Evolutionary conservation across 495 filamentous ascomycete genomes (phyloP).

Genomic region (Zalerion maritima): DNA sequence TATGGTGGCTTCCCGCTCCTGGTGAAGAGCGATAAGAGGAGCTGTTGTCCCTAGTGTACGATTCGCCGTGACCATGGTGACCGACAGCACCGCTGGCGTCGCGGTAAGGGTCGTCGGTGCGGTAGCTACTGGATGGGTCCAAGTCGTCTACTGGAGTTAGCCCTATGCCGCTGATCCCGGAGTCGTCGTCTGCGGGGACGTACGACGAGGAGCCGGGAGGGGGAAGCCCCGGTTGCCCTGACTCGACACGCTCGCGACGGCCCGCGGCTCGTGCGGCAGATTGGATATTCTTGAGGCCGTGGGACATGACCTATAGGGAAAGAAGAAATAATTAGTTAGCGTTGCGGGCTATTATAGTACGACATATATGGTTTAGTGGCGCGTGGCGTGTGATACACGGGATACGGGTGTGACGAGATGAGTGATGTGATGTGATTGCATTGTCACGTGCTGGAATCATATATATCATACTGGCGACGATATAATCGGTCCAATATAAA

Average conservation of each 20-base stretch:
- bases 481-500: background rate
- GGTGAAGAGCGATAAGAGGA: conserved; percentile 10
- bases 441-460: background rate
- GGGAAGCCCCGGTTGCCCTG: conserved; percentile 21
- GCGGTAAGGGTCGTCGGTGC: conserved; percentile 13
- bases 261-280: conserved; percentile 34
- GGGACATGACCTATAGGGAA: conserved; percentile 36
- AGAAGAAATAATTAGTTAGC: background rate
- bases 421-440: background rate
- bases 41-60: conserved; percentile 11
- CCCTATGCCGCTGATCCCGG: conserved; percentile 31
- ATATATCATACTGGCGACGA: conserved; percentile 1
- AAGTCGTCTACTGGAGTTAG: conserved; percentile 35
- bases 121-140: conserved; percentile 17
- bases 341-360: no score
- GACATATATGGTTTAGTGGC: no score
- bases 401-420: background rate
- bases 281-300: conserved; percentile 43
- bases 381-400: conserved; percentile 1
- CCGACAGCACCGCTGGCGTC: no score
- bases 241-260: conserved; percentile 35
- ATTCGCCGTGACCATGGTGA: no score
- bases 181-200: conserved; percentile 31
- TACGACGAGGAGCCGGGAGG: no score
- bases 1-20: no score